A percentile compares a stretch with the other conserved stretches of the same genome.
phyloP scores from a whole-genome alignment of 148 eudicot genomes.

The Camellia japonica region DNA sequence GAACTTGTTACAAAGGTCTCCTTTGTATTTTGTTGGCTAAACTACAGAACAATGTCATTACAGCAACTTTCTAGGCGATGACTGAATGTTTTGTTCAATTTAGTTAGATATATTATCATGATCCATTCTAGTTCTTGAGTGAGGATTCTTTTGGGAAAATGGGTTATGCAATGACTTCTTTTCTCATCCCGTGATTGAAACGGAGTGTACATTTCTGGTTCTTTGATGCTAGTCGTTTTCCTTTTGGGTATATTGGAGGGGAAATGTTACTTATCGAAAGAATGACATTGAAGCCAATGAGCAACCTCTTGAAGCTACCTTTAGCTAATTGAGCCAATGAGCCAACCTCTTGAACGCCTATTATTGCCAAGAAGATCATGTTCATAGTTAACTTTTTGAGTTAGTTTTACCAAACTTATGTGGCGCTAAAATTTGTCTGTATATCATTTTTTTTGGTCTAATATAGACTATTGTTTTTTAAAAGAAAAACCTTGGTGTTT shows the following conservation, averaged over 20 bases:
- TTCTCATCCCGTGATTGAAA: no score
- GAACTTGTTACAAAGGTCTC: not conserved
- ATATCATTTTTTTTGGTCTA: not conserved
- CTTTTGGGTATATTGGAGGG: not conserved
- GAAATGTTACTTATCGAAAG: not conserved
- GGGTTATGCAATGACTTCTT: not conserved
- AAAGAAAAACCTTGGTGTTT: not conserved
- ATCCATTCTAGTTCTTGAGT: not conserved
- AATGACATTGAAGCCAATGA: no score
- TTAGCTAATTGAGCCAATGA: not conserved
- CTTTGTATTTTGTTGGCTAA: not conserved
- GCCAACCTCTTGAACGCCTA: not conserved
- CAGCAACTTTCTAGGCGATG: not conserved
- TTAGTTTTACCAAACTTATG: not conserved
- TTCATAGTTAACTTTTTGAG: not conserved
- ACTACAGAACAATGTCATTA: not conserved
- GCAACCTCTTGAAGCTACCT: not conserved
- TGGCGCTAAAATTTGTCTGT: not conserved
- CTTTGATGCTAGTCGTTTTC: not conserved
- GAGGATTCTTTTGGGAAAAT: not conserved
- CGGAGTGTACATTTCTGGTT: not conserved
- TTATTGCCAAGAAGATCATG: constrained; percentile 1
- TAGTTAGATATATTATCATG: not conserved
- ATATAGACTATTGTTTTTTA: not conserved
- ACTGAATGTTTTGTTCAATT: not conserved